Percentiles rank a stretch among this genome's conserved stretches.
These are phyloP conservation scores for Aurantiochytrium sp. DNA, from an alignment of 108 stramenopile genomes.

Conservation along the genomic window DNA sequence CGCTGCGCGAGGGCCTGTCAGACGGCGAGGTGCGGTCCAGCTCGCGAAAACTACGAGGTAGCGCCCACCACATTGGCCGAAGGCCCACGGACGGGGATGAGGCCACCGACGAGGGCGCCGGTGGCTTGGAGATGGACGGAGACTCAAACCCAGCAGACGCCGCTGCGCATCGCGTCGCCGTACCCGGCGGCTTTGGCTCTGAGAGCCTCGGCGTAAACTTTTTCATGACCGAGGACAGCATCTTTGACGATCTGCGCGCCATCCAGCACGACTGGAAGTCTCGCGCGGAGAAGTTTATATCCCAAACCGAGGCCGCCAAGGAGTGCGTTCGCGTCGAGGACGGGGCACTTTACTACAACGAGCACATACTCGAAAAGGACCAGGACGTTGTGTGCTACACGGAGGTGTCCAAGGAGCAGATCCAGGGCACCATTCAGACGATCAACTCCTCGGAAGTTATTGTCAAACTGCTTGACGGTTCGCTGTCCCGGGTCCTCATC, in stretches of 20 bases:
- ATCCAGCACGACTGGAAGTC: constrained; percentile 12
- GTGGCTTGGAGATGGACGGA: not conserved
- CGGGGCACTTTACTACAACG: not conserved
- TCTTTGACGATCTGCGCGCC: not conserved
- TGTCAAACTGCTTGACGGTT: not conserved
- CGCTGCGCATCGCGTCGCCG: not conserved
- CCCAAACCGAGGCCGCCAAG: not conserved
- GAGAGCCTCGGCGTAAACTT: not conserved
- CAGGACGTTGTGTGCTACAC: not conserved
- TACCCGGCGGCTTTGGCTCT: not conserved
- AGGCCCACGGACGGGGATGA: constrained; percentile 3
- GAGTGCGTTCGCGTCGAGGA: constrained; percentile 17
- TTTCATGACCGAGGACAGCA: not conserved
- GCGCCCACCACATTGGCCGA: too few relatives aligned
- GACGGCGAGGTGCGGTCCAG: constrained; percentile 1
- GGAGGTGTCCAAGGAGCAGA: constrained; percentile 14
- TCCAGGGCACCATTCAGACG: not conserved
- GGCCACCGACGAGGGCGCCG: not conserved
- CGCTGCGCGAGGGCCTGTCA: not conserved
- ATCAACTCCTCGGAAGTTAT: constrained; percentile 9
- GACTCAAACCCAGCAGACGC: not conserved
- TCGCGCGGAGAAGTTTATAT: not conserved
- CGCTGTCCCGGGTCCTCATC: not conserved
- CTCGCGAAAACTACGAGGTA: constrained; percentile 8
- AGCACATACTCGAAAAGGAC: constrained; percentile 14